Base-by-base conservation (phyloP, 179 eudicot species). In the Vitellaria paradoxa region DNA sequence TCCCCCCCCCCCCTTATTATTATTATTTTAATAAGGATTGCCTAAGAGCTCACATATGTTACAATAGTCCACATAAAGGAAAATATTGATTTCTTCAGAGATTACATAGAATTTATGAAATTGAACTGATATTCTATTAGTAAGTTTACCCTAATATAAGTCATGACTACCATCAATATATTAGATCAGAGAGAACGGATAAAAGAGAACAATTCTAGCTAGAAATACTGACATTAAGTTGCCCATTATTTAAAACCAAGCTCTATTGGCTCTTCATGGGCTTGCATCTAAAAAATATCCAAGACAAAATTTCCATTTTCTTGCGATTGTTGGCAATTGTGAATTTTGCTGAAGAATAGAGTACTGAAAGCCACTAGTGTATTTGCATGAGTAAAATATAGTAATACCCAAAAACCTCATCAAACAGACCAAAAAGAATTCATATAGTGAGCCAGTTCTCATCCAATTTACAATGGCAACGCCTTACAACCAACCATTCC, bases 391-490 rank as follows among this genome's bases (percentile, higher is more conserved):
- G n/a, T n/a, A n/a, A n/a, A n/a, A n/a, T n/a, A n/a, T 21, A 45
- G 50, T 24, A 12, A 9, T n/a, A 68, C 15, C 5, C 13, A 9
- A 13, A 47, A 47, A 23, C 56, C 40, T 4, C 55, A 47, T 47
- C 37, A 68, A 68, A 47, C 56, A 68, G 47, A 56, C 21, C 30
- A 65, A n/a, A 68, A 15, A 45, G 50, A 68, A n/a, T n/a, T 45
- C 53, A 18, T 50, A 50, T 30, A 30, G 2, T 30, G 37, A 30
- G 37, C 37, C 37, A 14, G 70, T 67, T 68, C 72, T 68, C 30
- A 20, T 68, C 57, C 18, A 47, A 45, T 20, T 12, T 49, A 20
- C 5, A 69, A 47, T 42, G 55, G 21, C 0, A 8, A 21, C 49
- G 18, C 57, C 21, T 69, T 37, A 49, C 71, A 68, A 9, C 15